Conservation (phyloP, 2,329 filamentous ascomycete genomes). For the Samsoniella hepiali region DNA sequence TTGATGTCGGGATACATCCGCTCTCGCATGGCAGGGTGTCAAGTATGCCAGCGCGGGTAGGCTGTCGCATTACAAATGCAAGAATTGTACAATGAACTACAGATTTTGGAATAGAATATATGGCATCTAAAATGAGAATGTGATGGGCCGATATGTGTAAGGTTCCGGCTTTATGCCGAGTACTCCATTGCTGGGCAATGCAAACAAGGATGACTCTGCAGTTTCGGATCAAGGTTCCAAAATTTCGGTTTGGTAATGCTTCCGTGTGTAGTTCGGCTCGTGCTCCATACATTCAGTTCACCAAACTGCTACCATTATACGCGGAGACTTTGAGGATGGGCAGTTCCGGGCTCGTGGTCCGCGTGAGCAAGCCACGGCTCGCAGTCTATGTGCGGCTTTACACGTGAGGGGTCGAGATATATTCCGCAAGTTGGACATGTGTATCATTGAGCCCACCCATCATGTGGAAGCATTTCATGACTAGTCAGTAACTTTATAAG, state of each 20-base stretch:
- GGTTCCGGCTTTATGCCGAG: no score
- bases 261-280: not conserved
- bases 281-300: not conserved
- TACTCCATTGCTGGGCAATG: not conserved
- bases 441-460: not conserved
- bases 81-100: constrained; percentile 15
- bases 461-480: not conserved
- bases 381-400: not conserved
- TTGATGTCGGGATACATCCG: not conserved
- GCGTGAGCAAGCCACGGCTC: not conserved
- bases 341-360: not conserved
- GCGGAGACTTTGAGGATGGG: not conserved
- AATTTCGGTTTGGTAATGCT: not conserved
- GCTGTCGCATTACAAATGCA: not conserved
- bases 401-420: not conserved
- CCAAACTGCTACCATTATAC: not conserved
- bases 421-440: not conserved
- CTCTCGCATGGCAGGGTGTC: not conserved
- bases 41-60: not conserved
- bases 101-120: constrained; percentile 14
- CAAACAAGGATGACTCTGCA: not conserved
- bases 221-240: not conserved
- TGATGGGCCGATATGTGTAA: not conserved
- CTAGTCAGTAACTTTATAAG: not conserved
- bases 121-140: not conserved